Evolutionary conservation across 257 asterid species (phyloP).

Genomic region (Plantago elongata): DNA sequence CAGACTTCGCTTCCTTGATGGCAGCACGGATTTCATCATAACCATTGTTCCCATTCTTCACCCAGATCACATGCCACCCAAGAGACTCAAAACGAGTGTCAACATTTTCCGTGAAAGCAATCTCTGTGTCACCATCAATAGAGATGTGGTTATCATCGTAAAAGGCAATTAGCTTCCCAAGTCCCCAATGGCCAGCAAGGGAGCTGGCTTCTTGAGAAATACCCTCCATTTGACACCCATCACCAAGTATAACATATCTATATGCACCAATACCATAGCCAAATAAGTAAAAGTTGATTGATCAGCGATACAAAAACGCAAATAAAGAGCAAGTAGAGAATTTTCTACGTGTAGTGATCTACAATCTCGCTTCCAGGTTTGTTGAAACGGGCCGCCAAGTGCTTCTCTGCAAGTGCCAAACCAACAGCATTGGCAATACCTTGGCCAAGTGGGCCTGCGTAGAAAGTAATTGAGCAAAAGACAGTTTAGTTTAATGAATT

Average conservation of each 20-base stretch:
- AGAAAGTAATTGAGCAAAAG: constrained; percentile 17
- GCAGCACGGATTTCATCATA: constrained; percentile 96
- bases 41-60: constrained; percentile 89
- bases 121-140: constrained; percentile 94
- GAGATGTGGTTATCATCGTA: constrained; percentile 95
- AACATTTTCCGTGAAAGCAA: constrained; percentile 87
- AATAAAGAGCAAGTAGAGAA: not conserved
- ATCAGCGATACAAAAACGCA: constrained; percentile 1
- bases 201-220: constrained; percentile 85
- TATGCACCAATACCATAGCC: constrained; percentile 20
- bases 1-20: constrained; percentile 88
- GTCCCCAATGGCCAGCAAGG: constrained; percentile 98
- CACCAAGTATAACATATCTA: constrained; percentile 66
- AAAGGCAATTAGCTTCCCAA: constrained; percentile 87
- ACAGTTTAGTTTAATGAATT: constrained; percentile 13
- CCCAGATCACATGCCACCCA: constrained; percentile 99
- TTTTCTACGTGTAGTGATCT: constrained; percentile 76
- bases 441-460: constrained; percentile 84
- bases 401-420: constrained; percentile 81
- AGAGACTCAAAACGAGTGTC: constrained; percentile 81
- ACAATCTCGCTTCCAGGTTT: constrained; percentile 68
- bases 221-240: constrained; percentile 98
- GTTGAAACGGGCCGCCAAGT: constrained; percentile 84
- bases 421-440: constrained; percentile 91
- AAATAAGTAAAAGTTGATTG: constrained; percentile 6